Conservation (phyloP, 176 grass and related monocot genomes). For the Aegilops speltoides region DNA sequence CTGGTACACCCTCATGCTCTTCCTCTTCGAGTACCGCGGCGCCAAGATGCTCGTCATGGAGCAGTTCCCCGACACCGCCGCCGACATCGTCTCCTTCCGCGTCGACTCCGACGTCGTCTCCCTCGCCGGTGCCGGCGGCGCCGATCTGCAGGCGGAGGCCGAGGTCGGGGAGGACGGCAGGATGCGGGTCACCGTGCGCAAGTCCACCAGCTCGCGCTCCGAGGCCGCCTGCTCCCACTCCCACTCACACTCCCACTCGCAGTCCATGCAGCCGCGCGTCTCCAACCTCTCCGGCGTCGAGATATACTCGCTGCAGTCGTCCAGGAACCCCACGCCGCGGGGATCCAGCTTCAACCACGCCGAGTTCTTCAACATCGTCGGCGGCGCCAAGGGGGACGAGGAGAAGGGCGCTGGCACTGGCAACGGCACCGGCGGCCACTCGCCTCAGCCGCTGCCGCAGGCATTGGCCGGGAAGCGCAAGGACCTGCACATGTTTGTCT, state of each 20-base stretch:
- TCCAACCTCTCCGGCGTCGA: conserved; percentile 87
- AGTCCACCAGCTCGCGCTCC: conserved; percentile 77
- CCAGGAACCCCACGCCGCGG: conserved; percentile 65
- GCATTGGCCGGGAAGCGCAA: conserved; percentile 55
- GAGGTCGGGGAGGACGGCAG: conserved; percentile 51
- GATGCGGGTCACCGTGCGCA: conserved; percentile 73
- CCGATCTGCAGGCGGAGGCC: conserved; percentile 56
- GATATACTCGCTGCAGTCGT: conserved; percentile 92
- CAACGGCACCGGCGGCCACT: conserved; percentile 3
- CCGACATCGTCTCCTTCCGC: conserved; percentile 75
- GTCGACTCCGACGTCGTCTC: conserved; percentile 95
- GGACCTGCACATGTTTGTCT: conserved; percentile 85
- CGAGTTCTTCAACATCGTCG: conserved; percentile 85
- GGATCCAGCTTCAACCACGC: conserved; percentile 49
- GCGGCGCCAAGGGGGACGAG: conserved; percentile 51
- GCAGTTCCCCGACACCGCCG: conserved; percentile 81
- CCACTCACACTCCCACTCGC: conserved; percentile 46
- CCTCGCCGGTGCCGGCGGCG: conserved; percentile 39
- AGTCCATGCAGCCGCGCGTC: conserved; percentile 53
- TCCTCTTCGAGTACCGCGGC: conserved; percentile 99
- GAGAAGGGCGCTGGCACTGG: conserved; percentile 41
- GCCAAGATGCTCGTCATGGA: conserved; percentile 76
- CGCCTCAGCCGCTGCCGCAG: conserved; percentile 16
- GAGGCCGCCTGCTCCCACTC: conserved; percentile 53
- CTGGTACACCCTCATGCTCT: conserved; percentile 99